A percentile compares a stretch with the other conserved stretches of the same genome.
Conservation (phyloP, 352 stramenopile species). For the Globisporangium lucens region DNA sequence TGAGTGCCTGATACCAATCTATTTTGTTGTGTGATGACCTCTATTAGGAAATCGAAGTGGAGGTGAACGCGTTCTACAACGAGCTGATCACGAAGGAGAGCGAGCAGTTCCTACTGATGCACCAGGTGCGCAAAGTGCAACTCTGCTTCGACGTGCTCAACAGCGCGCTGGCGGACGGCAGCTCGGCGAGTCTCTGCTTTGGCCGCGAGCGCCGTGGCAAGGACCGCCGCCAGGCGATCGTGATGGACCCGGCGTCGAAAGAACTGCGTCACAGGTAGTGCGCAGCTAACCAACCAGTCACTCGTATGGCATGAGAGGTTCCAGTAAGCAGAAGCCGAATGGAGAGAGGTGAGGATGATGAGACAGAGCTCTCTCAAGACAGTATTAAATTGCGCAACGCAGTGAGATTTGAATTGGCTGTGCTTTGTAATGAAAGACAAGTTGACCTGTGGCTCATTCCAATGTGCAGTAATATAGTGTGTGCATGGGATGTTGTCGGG, state of each 20-base stretch:
- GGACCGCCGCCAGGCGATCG: constrained; percentile 63
- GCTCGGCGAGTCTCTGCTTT: constrained; percentile 40
- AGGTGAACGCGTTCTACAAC: constrained; percentile 70
- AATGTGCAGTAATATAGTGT: neutral
- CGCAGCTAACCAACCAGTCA: neutral
- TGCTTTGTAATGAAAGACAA: neutral
- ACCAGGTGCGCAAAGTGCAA: constrained; percentile 72
- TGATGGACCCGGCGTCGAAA: constrained; percentile 59
- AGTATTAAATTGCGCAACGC: neutral
- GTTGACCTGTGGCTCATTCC: neutral
- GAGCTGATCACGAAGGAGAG: constrained; percentile 47
- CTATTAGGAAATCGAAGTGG: constrained; percentile 65
- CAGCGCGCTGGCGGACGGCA: constrained; percentile 24
- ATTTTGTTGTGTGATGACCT: neutral
- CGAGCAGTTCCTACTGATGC: constrained; percentile 52
- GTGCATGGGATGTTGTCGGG: neutral
- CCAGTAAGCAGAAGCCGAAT: neutral
- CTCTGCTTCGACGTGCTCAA: constrained; percentile 62
- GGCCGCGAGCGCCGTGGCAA: constrained; percentile 64
- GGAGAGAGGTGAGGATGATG: neutral
- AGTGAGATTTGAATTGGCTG: neutral
- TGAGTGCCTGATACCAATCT: neutral
- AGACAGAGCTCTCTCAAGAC: neutral
- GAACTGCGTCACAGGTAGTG: constrained; percentile 59
- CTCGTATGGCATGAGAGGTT: neutral